Evolutionary conservation across 768 basidiomycete genomes (phyloP), one percentile per base, ranked within the genome.

Genomic region (Suillus hirtellus): DNA sequence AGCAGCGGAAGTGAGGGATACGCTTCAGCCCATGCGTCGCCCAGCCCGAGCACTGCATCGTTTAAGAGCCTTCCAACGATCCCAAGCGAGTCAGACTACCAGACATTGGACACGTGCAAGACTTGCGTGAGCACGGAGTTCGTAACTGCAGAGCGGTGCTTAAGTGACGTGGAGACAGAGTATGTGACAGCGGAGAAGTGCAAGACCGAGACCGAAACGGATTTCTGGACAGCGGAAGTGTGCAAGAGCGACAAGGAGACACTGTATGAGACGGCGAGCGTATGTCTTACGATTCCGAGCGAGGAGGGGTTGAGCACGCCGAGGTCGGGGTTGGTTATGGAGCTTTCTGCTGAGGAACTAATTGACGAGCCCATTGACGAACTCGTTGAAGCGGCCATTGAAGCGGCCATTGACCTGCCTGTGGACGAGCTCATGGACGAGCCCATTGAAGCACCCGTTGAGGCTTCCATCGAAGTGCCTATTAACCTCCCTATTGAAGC

Each of bases 41-140:
- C 56, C 15, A 75, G 82, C 4, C 80, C 83, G 0, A 83, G 83
- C 9, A 77, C 74, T 12, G 76, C 79, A 7, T 87, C 86, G 0
- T 86, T 83, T 72, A 78, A 78, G 62, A 87, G 86, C 6, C 73
- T 87, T 61, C 86, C 86, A 1, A 84, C 82, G 4, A 87, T 87
- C 65, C 86, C 86, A 14, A 86, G 84, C 1, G 80, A 82, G 59
- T 81, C 79, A 0, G 81, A 81, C 54, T 83, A 75, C 60, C 69
- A 66, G 43, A 82, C 82, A 1, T 78, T 75, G n/a, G 78, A 79
- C 42, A 65, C 73, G 38, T 83, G 82, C 65, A 77, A 67, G 71
- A 79, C 81, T 7, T 78, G 81, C 37, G 71, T 70, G 3, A 69
- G 78, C 34, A 78, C 80, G 3, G 79, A 82, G 56, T 89, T 83